These are phyloP conservation scores for Chalciporus sphaerocephalus DNA, from an alignment of 768 basidiomycete genomes.

Conservation along the genomic window DNA sequence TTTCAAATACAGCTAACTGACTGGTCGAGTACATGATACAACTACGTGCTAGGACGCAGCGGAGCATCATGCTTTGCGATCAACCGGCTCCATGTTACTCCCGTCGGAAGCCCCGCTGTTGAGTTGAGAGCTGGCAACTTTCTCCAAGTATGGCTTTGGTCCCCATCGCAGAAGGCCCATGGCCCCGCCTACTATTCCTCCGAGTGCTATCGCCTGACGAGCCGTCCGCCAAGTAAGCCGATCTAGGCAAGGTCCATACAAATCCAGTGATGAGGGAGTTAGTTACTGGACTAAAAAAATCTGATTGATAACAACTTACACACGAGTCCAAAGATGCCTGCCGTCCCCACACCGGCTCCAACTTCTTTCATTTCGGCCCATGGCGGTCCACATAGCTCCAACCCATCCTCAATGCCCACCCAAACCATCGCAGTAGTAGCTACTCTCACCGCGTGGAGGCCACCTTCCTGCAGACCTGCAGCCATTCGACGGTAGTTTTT, in stretches of 20 bases:
- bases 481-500: constrained; percentile 86
- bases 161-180: constrained; percentile 46
- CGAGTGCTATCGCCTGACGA: constrained; percentile 48
- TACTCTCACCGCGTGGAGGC: constrained; percentile 50
- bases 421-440: constrained; percentile 43
- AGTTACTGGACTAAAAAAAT: neutral
- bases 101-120: neutral
- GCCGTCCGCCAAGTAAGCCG: constrained; percentile 50
- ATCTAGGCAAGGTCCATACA: constrained; percentile 37
- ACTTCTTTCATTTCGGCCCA: constrained; percentile 46
- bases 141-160: constrained; percentile 25
- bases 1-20: neutral
- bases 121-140: constrained; percentile 16
- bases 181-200: constrained; percentile 51
- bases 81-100: neutral
- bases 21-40: too few relatives aligned
- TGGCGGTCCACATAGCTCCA: constrained; percentile 34
- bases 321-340: constrained; percentile 50
- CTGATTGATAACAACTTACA: constrained; percentile 37
- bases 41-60: neutral
- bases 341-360: constrained; percentile 64
- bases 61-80: neutral
- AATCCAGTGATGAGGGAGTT: neutral
- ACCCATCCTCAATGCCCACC: constrained; percentile 47
- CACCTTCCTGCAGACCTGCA: constrained; percentile 66